Evolutionary conservation across 2,329 filamentous ascomycete genomes (phyloP), one percentile per base, ranked within the genome.

Genomic region (Bipolaris victoriae): DNA sequence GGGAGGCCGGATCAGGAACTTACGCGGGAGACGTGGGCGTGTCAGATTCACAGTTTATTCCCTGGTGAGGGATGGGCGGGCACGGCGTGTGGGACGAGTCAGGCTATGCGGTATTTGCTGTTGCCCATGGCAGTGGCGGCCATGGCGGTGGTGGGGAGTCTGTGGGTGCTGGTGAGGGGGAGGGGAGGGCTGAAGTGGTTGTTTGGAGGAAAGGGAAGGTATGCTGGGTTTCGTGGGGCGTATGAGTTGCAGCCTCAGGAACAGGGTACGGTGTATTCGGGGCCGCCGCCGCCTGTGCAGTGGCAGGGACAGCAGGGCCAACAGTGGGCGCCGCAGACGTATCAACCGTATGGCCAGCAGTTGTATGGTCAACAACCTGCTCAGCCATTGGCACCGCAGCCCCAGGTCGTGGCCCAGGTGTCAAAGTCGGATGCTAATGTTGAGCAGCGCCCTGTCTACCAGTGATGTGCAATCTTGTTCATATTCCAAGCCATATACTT

Each of bases 1-100:
- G 57, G 49, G 1, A 54, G 35, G 3, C 49, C 29, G 24, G 62
- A 52, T 11, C 58, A 58, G 22, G 59, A 53, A 26, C 61, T 60
- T 11, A 70, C 69, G 3, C 63, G 63, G 33, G 72, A 74, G 52
- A 71, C 66, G 16, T 73, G 67, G 69, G 51, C 57, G 5, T 74
- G 72, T 49, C 58, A 64, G 55, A 67, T 74, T 15, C 39, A 65
- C 36, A 49, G 61, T 13, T 62, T 64, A 35, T 68, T 61, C 31
- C 48, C 60, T 0, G 46, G 47, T 6, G 37, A 67, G 31, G 55
- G 50, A 2, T 75, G 71, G 69, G 69, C 71, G 7, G 60, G 60
- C 5, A 33, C 52, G 11, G 67, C 61, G 7, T 75, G 72, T 52
- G 67, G 61, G 10, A 61, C 67, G 50, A 53, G 65, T 22, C 67